Conservation (phyloP, 2,329 filamentous ascomycete species). For the Pseudogymnoascus sp. region DNA sequence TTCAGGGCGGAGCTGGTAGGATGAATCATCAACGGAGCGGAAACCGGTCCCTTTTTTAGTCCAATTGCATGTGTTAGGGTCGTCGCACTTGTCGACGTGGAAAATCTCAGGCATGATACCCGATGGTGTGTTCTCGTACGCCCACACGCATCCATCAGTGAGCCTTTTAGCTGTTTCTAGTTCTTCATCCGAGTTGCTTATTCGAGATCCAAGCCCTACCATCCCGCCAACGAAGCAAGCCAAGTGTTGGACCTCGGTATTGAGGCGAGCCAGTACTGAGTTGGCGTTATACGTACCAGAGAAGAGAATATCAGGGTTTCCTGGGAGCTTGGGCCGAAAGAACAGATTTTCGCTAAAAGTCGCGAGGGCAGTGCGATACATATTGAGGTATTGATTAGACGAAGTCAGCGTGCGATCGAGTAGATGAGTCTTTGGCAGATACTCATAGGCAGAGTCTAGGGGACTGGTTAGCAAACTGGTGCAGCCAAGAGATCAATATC, state of each 20-base stretch:
- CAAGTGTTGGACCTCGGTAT: constrained; percentile 52
- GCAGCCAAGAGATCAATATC: background rate
- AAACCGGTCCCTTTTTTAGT: constrained; percentile 13
- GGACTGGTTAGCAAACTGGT: constrained; percentile 13
- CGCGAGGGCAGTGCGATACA: constrained; percentile 57
- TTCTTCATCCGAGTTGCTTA: constrained; percentile 49
- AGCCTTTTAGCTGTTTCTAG: constrained; percentile 50
- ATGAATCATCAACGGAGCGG: constrained; percentile 9
- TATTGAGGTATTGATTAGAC: constrained; percentile 51
- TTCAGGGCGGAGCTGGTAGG: constrained; percentile 52
- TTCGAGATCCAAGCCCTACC: constrained; percentile 58
- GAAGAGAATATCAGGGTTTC: constrained; percentile 56
- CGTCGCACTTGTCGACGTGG: constrained; percentile 32
- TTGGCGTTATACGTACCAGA: constrained; percentile 34
- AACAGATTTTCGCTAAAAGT: constrained; percentile 56
- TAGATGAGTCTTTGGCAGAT: constrained; percentile 54
- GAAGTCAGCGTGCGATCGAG: constrained; percentile 52
- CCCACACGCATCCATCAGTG: constrained; percentile 57
- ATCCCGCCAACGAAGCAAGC: constrained; percentile 66
- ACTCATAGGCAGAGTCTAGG: constrained; percentile 51
- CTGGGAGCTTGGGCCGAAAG: constrained; percentile 61
- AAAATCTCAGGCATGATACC: constrained; percentile 55
- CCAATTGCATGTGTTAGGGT: constrained; percentile 22
- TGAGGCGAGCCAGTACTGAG: constrained; percentile 18
- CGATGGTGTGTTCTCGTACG: constrained; percentile 48